Conservation (phyloP, 2,329 filamentous ascomycete species). For the Diplocarpon mali region DNA sequence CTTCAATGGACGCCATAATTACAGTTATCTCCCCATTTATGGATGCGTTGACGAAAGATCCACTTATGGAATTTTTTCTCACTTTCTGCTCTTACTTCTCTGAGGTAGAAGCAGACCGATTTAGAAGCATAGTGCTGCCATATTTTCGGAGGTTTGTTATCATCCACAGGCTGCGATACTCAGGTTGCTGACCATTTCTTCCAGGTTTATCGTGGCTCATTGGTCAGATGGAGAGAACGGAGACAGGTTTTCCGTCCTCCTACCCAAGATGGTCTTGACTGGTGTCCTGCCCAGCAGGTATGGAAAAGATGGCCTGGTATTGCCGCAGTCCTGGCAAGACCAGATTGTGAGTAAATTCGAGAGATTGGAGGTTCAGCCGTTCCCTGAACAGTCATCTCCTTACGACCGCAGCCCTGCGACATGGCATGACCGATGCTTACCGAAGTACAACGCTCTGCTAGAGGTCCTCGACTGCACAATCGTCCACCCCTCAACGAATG, state of each 20-base stretch:
- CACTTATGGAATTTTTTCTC: constrained; percentile 63
- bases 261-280: constrained; percentile 52
- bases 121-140: constrained; percentile 65
- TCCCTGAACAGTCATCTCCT: constrained; percentile 47
- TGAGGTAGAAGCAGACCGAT: constrained; percentile 60
- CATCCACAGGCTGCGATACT: neutral
- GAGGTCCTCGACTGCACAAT: constrained; percentile 49
- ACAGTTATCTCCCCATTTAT: constrained; percentile 56
- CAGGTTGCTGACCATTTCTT: constrained; percentile 15
- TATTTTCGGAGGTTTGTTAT: constrained; percentile 61
- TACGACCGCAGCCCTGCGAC: constrained; percentile 50
- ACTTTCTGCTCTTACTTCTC: constrained; percentile 76
- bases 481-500: constrained; percentile 55
- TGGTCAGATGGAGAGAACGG: constrained; percentile 60
- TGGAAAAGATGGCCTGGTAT: constrained; percentile 41
- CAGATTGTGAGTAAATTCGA: constrained; percentile 62
- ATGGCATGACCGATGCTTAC: constrained; percentile 52
- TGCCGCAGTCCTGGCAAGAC: constrained; percentile 61
- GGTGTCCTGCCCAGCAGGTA: constrained; percentile 41
- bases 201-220: constrained; percentile 61
- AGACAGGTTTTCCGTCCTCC: constrained; percentile 54
- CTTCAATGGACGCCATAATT: constrained; percentile 70
- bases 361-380: constrained; percentile 50
- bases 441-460: constrained; percentile 57
- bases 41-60: constrained; percentile 51